phyloP scores from a whole-genome alignment of 2,329 filamentous ascomycete species.

The Cladosporium sp. region DNA sequence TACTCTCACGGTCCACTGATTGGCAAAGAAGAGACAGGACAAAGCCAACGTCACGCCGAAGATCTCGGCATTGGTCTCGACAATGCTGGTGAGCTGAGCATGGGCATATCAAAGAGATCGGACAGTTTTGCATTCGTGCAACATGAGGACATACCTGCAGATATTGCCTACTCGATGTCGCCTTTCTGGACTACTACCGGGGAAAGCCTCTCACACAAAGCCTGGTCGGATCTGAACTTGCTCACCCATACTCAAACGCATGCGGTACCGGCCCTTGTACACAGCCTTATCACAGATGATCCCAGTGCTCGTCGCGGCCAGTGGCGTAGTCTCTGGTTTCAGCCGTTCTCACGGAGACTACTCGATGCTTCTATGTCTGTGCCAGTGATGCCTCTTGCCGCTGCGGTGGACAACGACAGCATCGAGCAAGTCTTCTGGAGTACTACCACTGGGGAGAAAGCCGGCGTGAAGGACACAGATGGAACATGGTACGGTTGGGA shows the following conservation, averaged over 20 bases:
- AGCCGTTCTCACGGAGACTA: neutral
- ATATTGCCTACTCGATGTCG: neutral
- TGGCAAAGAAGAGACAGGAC: neutral
- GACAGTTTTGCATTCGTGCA: neutral
- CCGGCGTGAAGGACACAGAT: neutral
- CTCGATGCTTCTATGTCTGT: neutral
- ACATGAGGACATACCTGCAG: neutral
- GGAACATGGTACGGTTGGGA: conserved; percentile 1
- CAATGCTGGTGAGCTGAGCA: neutral
- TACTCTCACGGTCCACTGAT: neutral
- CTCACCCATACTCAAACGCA: neutral
- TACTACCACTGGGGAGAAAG: neutral
- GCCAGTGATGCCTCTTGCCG: neutral
- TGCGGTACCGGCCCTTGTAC: neutral
- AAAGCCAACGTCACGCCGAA: neutral
- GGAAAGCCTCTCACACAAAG: neutral
- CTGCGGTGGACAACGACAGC: neutral
- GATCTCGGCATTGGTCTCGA: conserved; percentile 8
- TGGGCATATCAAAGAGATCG: neutral
- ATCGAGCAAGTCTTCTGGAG: conserved; percentile 7
- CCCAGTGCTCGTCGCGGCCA: neutral
- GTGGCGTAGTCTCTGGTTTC: neutral
- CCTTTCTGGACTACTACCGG: conserved; percentile 1
- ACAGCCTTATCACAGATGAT: neutral
- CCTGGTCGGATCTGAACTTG: neutral